These are phyloP conservation scores for Dipteronia dyeriana DNA, from an alignment of 345 rosid genomes.

Conservation along the genomic window DNA sequence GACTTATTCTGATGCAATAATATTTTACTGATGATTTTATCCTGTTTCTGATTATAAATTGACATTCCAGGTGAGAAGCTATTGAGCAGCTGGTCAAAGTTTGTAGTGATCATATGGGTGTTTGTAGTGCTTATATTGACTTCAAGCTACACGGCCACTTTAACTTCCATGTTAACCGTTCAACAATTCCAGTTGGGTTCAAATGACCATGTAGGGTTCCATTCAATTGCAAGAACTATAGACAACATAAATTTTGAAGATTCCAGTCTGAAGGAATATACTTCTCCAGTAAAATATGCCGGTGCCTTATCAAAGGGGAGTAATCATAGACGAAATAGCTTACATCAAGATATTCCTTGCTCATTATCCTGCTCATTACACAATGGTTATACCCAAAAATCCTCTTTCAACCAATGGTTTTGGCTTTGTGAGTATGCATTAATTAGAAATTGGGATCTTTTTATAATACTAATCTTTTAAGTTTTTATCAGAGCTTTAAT, in stretches of 20 bases:
- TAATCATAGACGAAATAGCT: no score
- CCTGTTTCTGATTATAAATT: neutral
- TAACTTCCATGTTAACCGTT: slow-evolving; percentile 1
- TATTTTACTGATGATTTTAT: no score
- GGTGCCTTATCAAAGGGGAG: no score
- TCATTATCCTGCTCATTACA: no score
- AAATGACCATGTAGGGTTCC: neutral
- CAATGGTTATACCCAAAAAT: neutral
- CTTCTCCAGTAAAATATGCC: no score
- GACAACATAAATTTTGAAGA: no score
- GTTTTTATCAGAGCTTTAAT: no score
- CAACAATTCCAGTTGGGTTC: neutral
- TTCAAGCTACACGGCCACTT: slow-evolving; percentile 35
- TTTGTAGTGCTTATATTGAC: slow-evolving; percentile 39
- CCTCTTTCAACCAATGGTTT: neutral
- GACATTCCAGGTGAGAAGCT: slow-evolving; percentile 12
- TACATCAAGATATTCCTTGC: neutral
- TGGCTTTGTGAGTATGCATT: slow-evolving; percentile 10
- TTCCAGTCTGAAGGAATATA: no score
- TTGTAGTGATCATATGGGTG: slow-evolving; percentile 37
- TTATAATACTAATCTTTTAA: no score
- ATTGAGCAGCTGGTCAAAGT: slow-evolving; percentile 30
- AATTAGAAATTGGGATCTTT: no score
- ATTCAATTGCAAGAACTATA: rapidly evolving
- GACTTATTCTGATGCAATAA: no score